A percentile compares a stretch with the other conserved stretches of the same genome.
Conservation (phyloP, 2,329 filamentous ascomycete species). For the Verticillium klebahnii region DNA sequence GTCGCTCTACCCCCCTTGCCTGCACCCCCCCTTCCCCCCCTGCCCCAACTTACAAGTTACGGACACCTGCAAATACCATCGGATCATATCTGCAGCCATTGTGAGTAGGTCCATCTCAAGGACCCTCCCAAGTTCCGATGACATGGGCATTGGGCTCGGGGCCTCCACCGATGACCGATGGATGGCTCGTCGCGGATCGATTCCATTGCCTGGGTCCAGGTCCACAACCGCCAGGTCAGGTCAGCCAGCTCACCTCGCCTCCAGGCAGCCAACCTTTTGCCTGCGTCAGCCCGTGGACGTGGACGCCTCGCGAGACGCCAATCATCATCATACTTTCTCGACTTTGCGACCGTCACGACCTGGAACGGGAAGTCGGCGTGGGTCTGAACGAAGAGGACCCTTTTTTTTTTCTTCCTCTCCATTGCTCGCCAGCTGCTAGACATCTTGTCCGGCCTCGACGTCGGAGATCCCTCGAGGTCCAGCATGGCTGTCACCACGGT, state of each 20-base stretch:
- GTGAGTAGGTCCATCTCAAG: not conserved
- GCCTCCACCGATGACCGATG: not conserved
- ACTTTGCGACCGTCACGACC: not conserved
- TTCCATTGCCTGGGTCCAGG: not conserved
- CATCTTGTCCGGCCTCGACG: not conserved
- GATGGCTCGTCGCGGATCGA: not conserved
- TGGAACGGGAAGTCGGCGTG: too few relatives aligned
- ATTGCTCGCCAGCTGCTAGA: not conserved
- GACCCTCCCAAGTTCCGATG: not conserved
- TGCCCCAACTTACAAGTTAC: not conserved
- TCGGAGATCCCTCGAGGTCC: not conserved
- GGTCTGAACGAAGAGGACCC: too few relatives aligned
- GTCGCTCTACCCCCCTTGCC: not conserved
- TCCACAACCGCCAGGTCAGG: not conserved
- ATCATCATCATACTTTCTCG: not conserved
- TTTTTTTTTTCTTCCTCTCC: not conserved
- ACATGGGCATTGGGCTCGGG: not conserved
- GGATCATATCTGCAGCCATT: not conserved
- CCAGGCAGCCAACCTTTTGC: not conserved
- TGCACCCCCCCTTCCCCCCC: too few relatives aligned
- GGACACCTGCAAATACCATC: not conserved
- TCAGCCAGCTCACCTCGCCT: not conserved
- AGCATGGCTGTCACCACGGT: not conserved
- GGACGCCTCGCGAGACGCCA: not conserved
- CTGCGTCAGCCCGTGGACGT: not conserved